A percentile compares a stretch with the other conserved stretches of the same genome.
Conservation (phyloP, 371 early-diverging fungal species). For the Vairimorpha necatrix region DNA sequence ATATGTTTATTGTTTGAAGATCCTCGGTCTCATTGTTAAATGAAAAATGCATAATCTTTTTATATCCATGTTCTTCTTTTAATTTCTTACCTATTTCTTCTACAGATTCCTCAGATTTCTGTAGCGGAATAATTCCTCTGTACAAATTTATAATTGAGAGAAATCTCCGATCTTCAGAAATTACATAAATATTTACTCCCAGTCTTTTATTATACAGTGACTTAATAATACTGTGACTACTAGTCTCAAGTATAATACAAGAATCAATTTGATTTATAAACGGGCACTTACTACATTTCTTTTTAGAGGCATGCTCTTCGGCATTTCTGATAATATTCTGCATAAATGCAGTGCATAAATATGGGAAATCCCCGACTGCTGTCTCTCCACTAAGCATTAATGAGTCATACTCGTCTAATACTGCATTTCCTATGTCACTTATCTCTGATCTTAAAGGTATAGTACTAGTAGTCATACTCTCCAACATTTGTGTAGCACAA, state of each 20-base stretch:
- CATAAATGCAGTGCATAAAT: constrained; percentile 63
- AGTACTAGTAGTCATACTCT: constrained; percentile 85
- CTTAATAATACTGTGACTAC: not conserved
- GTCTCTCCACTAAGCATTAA: constrained; percentile 98
- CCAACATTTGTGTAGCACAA: constrained; percentile 93
- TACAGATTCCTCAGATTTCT: not conserved
- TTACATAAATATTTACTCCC: constrained; percentile 1
- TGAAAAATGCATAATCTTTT: not conserved
- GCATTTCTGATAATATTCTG: constrained; percentile 42
- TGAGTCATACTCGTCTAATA: constrained; percentile 87
- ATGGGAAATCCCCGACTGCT: constrained; percentile 78
- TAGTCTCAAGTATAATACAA: constrained; percentile 11
- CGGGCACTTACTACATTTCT: not conserved
- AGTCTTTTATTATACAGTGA: not conserved
- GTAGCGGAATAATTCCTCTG: constrained; percentile 7
- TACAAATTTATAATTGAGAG: constrained; percentile 11
- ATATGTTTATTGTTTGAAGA: too few species aligned
- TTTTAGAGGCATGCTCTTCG: constrained; percentile 5
- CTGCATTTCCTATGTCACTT: constrained; percentile 92
- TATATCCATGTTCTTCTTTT: not conserved
- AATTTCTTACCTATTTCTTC: not conserved
- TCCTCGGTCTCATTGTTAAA: not conserved
- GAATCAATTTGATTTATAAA: not conserved
- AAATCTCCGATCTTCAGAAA: not conserved
- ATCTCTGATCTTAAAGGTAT: constrained; percentile 96